Evolutionary conservation across 164 flowering plant species (phyloP).

Genomic region (Pachysandra terminalis): DNA sequence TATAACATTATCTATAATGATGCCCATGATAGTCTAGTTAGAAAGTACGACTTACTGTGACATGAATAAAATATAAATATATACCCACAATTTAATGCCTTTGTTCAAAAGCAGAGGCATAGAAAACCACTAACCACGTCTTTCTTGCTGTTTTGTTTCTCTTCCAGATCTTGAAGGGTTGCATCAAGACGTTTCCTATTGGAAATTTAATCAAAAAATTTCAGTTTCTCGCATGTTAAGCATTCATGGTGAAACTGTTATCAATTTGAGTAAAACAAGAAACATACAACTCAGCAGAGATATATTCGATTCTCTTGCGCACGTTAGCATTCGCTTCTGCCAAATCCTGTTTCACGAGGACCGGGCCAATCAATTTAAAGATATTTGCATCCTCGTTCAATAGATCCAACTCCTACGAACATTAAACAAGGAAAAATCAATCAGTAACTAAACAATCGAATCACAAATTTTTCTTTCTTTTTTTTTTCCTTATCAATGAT

Average conservation of each 20-base stretch:
- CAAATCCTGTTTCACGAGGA: conserved; percentile 95
- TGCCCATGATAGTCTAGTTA: too few species aligned
- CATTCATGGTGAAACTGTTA: background rate
- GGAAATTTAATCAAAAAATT: conserved; percentile 1
- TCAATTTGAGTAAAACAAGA: background rate
- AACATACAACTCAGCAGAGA: conserved; percentile 88
- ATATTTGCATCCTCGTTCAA: conserved; percentile 84
- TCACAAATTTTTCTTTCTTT: too few species aligned
- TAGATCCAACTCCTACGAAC: conserved; percentile 80
- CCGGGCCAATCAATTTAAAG: conserved; percentile 94
- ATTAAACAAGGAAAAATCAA: conserved; percentile 1
- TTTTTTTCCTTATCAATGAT: background rate
- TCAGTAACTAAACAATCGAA: background rate
- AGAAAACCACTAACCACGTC: conserved; percentile 55
- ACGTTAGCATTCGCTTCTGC: conserved; percentile 98
- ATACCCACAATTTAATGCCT: too few species aligned
- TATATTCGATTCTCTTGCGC: conserved; percentile 91
- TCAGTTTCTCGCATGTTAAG: background rate
- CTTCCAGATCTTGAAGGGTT: conserved; percentile 84
- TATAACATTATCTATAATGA: too few species aligned
- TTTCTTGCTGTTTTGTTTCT: conserved; percentile 84
- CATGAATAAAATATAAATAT: too few species aligned
- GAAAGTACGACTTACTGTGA: too few species aligned
- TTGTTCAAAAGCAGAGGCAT: background rate
- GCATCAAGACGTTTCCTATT: conserved; percentile 88